Evolutionary conservation across 352 stramenopile genomes (phyloP).

Genomic region (Pythium rhizo-oryzae): DNA sequence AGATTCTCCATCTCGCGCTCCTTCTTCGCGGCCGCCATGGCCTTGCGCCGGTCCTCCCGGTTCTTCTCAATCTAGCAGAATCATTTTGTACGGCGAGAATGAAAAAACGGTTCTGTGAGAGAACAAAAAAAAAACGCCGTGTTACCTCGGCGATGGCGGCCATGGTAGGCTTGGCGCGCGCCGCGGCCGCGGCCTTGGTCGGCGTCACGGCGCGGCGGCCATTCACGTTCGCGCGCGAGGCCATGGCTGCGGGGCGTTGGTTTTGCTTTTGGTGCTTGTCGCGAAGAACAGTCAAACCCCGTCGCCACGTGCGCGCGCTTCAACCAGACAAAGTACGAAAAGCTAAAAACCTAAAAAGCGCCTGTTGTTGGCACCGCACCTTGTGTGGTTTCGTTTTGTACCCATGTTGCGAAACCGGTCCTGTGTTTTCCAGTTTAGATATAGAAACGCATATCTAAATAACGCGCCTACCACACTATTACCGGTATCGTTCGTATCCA

Average conservation of each 20-base stretch:
- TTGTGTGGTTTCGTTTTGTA: slow-evolving; percentile 13
- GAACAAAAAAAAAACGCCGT: neutral
- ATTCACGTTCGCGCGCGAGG: slow-evolving; percentile 38
- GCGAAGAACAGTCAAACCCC: neutral
- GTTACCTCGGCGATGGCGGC: slow-evolving; percentile 60
- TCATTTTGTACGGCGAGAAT: too few species aligned
- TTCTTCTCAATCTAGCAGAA: slow-evolving; percentile 77
- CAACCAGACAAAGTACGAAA: slow-evolving; percentile 10
- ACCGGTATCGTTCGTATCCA: slow-evolving; percentile 9
- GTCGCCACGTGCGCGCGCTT: neutral
- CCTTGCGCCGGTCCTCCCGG: slow-evolving; percentile 77
- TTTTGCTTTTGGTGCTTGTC: neutral
- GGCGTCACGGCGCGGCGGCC: slow-evolving; percentile 27
- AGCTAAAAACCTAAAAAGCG: neutral
- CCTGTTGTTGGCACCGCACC: neutral
- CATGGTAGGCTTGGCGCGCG: slow-evolving; percentile 59
- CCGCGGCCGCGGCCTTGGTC: slow-evolving; percentile 24
- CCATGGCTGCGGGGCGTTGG: slow-evolving; percentile 23
- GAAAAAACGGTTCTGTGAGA: neutral
- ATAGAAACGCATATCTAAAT: slow-evolving; percentile 27
- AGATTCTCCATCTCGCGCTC: slow-evolving; percentile 84
- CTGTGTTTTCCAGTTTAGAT: slow-evolving; percentile 4
- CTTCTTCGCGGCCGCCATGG: slow-evolving; percentile 86
- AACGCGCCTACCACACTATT: too few species aligned
- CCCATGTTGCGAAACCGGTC: slow-evolving; percentile 7